Base-by-base conservation (phyloP, 2,329 filamentous ascomycete genomes). In the Phialemoniopsis sp. region DNA sequence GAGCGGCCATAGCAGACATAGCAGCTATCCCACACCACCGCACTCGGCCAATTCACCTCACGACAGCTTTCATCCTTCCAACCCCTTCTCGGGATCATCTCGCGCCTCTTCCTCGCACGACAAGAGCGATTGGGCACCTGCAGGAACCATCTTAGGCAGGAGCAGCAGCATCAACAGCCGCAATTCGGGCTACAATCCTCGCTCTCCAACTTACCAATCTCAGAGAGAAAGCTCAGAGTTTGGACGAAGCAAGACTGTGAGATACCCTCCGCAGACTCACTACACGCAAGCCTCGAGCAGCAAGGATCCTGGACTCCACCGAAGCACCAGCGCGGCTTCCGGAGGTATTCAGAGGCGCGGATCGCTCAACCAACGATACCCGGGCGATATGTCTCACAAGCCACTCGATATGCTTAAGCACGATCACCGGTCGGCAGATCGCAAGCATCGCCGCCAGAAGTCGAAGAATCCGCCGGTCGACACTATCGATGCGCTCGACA, bases 401-500 rank as follows among this genome's bases (percentile, higher is more conserved):
- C 85, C 86, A 2, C 73, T 89, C 15, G 82, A 87, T 32, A 74
- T 80, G 41, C 68, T 89, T 51, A 72, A 72, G 45, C 70, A 73
- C 37, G 80, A 88, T 44, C 70, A 70, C 40, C 80, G 78, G 51
- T 68, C 71, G 36, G 84, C 85, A n/a, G 67, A 87, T 54, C 79
- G 82, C 36, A 66, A 78, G 18, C 77, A 78, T 3, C 82, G 85
- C 57, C 72, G 82, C 56, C 76, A 26, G 76, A 73, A 53, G 70
- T 82, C 21, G 10, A 26, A 26, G 21, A 26, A 26, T 10, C 21
- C 21, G 52, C 72, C 84, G 13, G 77, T 82, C 2, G 90, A 97
- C 59, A 71, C 73, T 8, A 93, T 97, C 53, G 91, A 96, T 58
- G 68, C 70, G 5, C 78, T 97, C 2, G 91, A 95, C 56, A 72